Base-by-base conservation (phyloP, 306 rosid genomes). In the Oemleria cerasiformis region DNA sequence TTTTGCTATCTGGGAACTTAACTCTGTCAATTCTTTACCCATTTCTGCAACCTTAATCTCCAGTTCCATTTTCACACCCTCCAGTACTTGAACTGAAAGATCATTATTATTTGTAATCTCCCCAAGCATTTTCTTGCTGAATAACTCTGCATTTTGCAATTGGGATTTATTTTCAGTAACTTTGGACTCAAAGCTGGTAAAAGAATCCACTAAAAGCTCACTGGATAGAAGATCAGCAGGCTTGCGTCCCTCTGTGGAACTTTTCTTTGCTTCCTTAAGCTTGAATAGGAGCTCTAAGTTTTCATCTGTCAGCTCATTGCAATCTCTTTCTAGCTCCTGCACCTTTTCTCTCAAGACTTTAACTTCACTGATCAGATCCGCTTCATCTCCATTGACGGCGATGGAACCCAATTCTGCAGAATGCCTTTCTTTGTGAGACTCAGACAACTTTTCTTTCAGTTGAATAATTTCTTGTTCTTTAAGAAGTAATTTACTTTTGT, bases 251-350 rank as follows among this genome's bases (percentile, higher is more conserved):
- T 71, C 78, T 42, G 59, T 81, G 34, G 78, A 75, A 68, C 48
- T 76, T 30, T 80, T 79, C 66, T 86, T 84, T 54, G 85, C 83
- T 85, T 85, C 94, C 84, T 88, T 94, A 58, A 91, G 95, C 91
- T 89, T 88, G 88, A 81, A 70, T 70, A 91, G 70, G 81, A 94
- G 97, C 36, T 91, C 95, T 56, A 94, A 88, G 86, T 94, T 94
- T 85, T 94, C 99, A 9, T 94, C 88, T 1, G 99, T 94, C 77
- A 94, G 82, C 85, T 94, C 99, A 77, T 80, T 88, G 82, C 99
- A 91, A 81, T 94, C 99, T 73, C 77, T 80, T 84, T 94, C 99
- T 70, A 91, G 90, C 80, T 91, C 97, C 81, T 88, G 82, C 78
- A 94, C 71, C 84, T 91, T 94, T 76, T 86, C 92, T 77, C 78